Evolutionary conservation across 306 rosid species (phyloP), one percentile per base, ranked within the genome.

Genomic region (Abrus pulchellus): DNA sequence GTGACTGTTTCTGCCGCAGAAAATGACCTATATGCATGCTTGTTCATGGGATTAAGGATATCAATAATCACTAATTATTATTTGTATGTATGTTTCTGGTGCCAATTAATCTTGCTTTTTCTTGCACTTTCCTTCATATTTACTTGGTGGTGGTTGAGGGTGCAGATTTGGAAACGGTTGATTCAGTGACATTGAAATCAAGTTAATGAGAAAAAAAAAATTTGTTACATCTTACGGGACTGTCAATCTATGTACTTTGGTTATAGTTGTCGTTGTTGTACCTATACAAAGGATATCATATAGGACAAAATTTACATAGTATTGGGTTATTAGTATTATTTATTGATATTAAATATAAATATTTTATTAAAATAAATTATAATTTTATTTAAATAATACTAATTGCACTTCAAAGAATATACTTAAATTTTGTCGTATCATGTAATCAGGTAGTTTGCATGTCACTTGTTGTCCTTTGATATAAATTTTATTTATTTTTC

Each of bases 181-280:
- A 70, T 82, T 76, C n/a, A 20, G 62, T 69, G 74, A 76, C 72
- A 60, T 41, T 82, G 74, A 30, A 57, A 69, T 76, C n/a, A 66
- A 55, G 36, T 68, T 59, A 68, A 29, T 48, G 4, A 61, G 63
- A 43, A 74, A 66, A 74, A 40, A 14, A 7, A 20, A 20, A 20
- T 20, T 20, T 53, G 76, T 8, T 56, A 67, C 9, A 14, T 57
- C 75, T 65, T 47, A 7, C 8, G 47, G 13, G 41, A 13, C 66
- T 67, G 72, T 45, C 82, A 75, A 80, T 52, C 64, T 47, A 6
- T 77, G 64, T 70, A 63, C 45, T 63, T 83, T 69, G 40, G 45
- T 82, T 30, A 14, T 10, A 6, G 40, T 78, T 59, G 43, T 65
- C 45, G 40, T 7, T 68, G 38, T 48, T 67, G 72, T 56, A 45